Base-by-base conservation (phyloP, 2,329 filamentous ascomycete genomes). In the Dryadomyces sulphureus region DNA sequence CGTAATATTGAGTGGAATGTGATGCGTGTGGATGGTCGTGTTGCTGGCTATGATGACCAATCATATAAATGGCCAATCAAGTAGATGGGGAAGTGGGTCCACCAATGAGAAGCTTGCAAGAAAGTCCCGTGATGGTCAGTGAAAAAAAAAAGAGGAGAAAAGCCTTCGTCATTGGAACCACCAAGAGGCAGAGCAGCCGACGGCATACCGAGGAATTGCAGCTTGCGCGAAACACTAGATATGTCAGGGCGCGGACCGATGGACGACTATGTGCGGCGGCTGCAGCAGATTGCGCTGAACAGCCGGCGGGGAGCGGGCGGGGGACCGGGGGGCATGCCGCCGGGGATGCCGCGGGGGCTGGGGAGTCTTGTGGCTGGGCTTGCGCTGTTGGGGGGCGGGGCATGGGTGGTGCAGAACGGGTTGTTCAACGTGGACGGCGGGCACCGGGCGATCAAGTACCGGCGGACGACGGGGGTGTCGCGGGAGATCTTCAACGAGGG, bases 361-460 rank as follows among this genome's bases (percentile, higher is more conserved):
- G 62, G 63, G 32, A 60, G 60, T 39, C 65, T 63, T 30, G 45
- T 73, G 41, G 58, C 62, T 25, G 67, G 62, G 38, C 55, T 68
- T 19, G 54, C 62, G 17, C 55, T 75, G 27, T 56, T 75, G 38
- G 65, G 64, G 16, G 70, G 70, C 48, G 73, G 69, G 40, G 61
- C 66, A 47, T 59, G 72, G 55, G 51, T 78, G 54, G 56, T 79
- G 53, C 69, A 73, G 56, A 74, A 79, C 61, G 73, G 77, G 39
- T 69, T 82, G 5, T 82, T 82, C 70, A 82, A 82, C 68, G 92
- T 98, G 57, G 92, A 98, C 61, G 92, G 92, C 81, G 92, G 92
- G 69, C 92, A 96, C 66, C 82, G 92, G 61, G 92, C 92, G 54
- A 98, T 98, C 75, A 98, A 98, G 67, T 98, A 98, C 70, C 88